Base-by-base conservation (phyloP, 2,329 filamentous ascomycete genomes). In the Emydomyces testavorans region DNA sequence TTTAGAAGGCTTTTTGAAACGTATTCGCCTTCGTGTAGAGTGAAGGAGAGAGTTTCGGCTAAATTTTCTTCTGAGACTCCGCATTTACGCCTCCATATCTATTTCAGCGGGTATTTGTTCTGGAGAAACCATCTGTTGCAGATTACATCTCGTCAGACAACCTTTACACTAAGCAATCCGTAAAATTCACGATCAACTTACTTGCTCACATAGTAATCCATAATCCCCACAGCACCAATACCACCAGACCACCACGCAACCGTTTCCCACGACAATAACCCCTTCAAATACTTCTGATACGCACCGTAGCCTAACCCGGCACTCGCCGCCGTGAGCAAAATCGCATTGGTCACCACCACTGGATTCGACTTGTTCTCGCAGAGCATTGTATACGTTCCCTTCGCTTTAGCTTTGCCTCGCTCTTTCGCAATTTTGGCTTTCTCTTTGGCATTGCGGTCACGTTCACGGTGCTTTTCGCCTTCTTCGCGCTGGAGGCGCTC, bases 191-290 rank as follows among this genome's bases (percentile, higher is more conserved):
- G 26, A 10, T n/a, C 57, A 29, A 64, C 70, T 62, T 54, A 73
- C 70, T 69, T 71, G 69, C 70, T 73, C 36, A 69, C 64, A 49
- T 66, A 71, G 56, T 71, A 73, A 57, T 73, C 71, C 24, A 63
- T 66, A 2, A 64, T 61, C 45, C 66, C 68, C 37, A 71, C 62
- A 10, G 67, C 64, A 20, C 69, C 68, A 15, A 73, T 64, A 21
- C 60, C 66, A 7, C 66, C 70, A 26, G 66, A 64, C 53, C 63
- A 66, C 6, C 64, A 50, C 8, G 69, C 68, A 47, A 69, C 64
- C 37, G 71, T 50, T 53, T 71, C 59, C 68, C 69, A 71, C 15
- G 69, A 69, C 50, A 73, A 60, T 52, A 66, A 65, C 34, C 70
- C 70, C 46, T 64, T 58, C 2, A 59, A 51, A 52, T 73, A 66